Conservation (phyloP, 305 asterid genomes). For the Coffea humblotiana region DNA sequence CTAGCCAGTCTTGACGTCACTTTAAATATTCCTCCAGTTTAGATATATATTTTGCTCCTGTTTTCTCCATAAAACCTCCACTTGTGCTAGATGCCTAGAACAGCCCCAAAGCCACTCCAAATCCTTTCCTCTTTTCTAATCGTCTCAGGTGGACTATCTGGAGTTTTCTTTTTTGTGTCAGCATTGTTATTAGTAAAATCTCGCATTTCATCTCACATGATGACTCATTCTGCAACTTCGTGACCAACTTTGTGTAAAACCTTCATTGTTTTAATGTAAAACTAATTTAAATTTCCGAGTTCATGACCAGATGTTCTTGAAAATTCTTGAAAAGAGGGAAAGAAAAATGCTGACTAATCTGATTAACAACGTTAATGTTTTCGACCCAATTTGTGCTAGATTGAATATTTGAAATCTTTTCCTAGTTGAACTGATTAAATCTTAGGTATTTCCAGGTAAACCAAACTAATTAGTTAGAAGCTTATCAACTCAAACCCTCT, state of each 20-base stretch:
- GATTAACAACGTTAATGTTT: background rate
- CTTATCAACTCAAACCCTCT: background rate
- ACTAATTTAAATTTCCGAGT: background rate
- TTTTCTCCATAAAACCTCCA: background rate
- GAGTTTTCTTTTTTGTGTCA: background rate
- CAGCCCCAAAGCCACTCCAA: background rate
- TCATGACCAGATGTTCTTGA: background rate
- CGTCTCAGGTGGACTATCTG: background rate
- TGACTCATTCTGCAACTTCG: background rate
- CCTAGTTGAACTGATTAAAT: background rate
- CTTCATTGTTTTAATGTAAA: background rate
- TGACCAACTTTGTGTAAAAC: background rate
- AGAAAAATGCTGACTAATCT: background rate
- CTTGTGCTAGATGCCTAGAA: no score
- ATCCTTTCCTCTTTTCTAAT: background rate
- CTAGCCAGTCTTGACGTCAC: background rate
- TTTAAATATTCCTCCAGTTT: background rate
- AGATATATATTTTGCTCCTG: no score
- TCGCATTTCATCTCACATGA: background rate
- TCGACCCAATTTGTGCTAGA: background rate
- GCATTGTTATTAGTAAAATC: background rate
- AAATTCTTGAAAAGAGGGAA: background rate
- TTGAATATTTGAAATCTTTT: background rate
- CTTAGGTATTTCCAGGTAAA: background rate
- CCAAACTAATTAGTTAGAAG: background rate